Evolutionary conservation across 2,329 filamentous ascomycete genomes (phyloP).

Genomic region (Hymenoscyphus albidus): DNA sequence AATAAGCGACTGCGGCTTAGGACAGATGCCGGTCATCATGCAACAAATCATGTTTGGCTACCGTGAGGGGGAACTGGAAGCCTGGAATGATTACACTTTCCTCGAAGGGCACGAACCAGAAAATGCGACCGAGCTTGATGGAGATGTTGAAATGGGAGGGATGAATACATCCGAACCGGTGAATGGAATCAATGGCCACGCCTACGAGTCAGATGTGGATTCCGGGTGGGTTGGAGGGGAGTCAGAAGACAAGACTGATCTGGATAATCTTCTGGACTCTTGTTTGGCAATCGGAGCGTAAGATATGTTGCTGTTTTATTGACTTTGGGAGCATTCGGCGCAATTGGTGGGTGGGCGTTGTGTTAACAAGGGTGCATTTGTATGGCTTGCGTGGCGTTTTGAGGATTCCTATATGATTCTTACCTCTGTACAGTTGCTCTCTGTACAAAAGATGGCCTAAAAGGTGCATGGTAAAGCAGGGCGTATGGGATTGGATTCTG

Average conservation of each 20-base stretch:
- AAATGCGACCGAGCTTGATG: constrained; percentile 36
- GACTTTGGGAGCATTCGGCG: constrained; percentile 20
- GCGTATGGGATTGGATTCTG: constrained; percentile 22
- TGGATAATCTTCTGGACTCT: constrained; percentile 50
- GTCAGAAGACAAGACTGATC: constrained; percentile 45
- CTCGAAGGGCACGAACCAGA: constrained; percentile 32
- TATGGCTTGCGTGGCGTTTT: constrained; percentile 23
- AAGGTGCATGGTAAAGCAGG: constrained; percentile 13
- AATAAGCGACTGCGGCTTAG: constrained; percentile 71
- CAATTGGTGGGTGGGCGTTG: constrained; percentile 17
- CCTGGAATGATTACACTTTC: constrained; percentile 55
- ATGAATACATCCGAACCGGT: constrained; percentile 36
- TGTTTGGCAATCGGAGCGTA: constrained; percentile 33
- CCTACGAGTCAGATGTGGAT: constrained; percentile 52
- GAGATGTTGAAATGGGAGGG: constrained; percentile 35
- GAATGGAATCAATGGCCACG: constrained; percentile 51
- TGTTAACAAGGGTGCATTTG: constrained; percentile 16
- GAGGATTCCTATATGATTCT: not conserved
- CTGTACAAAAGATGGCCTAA: constrained; percentile 22
- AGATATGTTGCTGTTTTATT: constrained; percentile 8
- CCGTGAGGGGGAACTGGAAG: constrained; percentile 71
- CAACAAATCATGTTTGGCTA: constrained; percentile 68
- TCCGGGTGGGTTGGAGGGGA: constrained; percentile 61
- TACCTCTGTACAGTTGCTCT: constrained; percentile 16
- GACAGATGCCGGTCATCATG: constrained; percentile 71